Evolutionary conservation across 805 yeast species (phyloP).

Genomic region (Candida qinlingensis): DNA sequence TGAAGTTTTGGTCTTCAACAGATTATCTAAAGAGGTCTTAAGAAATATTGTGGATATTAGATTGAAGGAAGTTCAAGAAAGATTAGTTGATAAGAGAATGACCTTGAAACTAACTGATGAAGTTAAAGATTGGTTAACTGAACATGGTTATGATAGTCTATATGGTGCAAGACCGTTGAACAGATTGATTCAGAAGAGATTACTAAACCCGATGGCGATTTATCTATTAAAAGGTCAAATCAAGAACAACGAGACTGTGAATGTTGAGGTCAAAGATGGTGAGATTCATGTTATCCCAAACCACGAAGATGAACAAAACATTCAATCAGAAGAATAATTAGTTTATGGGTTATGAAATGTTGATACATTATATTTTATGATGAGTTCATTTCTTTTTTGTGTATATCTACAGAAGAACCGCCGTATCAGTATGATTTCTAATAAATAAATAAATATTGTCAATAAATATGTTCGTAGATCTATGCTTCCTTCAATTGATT

Average conservation of each 20-base stretch:
- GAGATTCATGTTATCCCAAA: constrained; percentile 42
- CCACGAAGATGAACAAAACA: constrained; percentile 32
- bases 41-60: constrained; percentile 82
- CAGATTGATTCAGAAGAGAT: constrained; percentile 73
- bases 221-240: constrained; percentile 76
- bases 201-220: constrained; percentile 87
- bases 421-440: not conserved
- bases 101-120: constrained; percentile 46
- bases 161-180: constrained; percentile 97
- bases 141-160: constrained; percentile 82
- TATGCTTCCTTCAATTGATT: not conserved
- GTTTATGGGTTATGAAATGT: not conserved
- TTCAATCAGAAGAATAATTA: constrained; percentile 1
- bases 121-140: constrained; percentile 75
- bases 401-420: too few species aligned
- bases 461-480: constrained; percentile 1
- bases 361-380: not conserved
- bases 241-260: constrained; percentile 48
- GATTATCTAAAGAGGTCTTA: constrained; percentile 72
- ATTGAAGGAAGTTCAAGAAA: constrained; percentile 70
- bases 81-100: constrained; percentile 77
- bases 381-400: not conserved
- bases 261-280: constrained; percentile 41
- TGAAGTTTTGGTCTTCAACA: constrained; percentile 88
- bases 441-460: not conserved